Evolutionary conservation across 139 green algal genomes (phyloP).

Genomic region (Haematococcus lacustris): DNA sequence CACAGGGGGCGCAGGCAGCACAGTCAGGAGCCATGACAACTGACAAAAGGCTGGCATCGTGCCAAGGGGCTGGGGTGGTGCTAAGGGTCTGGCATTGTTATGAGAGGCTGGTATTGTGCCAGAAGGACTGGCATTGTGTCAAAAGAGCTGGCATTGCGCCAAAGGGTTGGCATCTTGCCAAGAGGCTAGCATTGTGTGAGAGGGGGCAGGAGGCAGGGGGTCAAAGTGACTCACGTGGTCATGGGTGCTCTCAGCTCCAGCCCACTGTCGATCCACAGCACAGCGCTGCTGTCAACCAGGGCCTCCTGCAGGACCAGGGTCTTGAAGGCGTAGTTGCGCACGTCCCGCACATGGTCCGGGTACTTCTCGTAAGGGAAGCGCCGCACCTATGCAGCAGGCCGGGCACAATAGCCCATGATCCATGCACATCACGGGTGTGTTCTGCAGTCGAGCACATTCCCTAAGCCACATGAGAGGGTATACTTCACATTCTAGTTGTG

Average conservation of each 20-base stretch:
- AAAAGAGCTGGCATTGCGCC: neutral
- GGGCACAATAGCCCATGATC: neutral
- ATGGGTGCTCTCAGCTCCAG: slow-evolving; percentile 22
- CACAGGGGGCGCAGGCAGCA: neutral
- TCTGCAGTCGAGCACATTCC: no score
- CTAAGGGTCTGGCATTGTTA: neutral
- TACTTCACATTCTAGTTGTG: no score
- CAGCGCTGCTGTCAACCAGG: neutral
- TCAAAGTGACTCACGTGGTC: slow-evolving; percentile 1
- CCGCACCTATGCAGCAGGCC: neutral
- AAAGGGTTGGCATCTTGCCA: neutral
- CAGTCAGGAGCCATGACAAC: no score
- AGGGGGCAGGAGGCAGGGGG: neutral
- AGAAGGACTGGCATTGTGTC: neutral
- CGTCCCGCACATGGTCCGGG: slow-evolving; percentile 22
- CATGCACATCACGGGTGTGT: neutral
- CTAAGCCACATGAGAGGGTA: no score
- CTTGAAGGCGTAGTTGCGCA: slow-evolving; percentile 40
- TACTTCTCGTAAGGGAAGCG: slow-evolving; percentile 22
- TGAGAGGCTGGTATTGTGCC: neutral
- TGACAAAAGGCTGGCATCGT: neutral
- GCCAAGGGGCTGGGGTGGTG: neutral
- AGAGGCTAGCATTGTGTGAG: neutral
- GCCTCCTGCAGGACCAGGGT: slow-evolving; percentile 17
- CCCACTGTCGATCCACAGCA: slow-evolving; percentile 36